These are phyloP conservation scores for Phoma sp. DNA, from an alignment of 2,329 filamentous ascomycete genomes.

Conservation along the genomic window DNA sequence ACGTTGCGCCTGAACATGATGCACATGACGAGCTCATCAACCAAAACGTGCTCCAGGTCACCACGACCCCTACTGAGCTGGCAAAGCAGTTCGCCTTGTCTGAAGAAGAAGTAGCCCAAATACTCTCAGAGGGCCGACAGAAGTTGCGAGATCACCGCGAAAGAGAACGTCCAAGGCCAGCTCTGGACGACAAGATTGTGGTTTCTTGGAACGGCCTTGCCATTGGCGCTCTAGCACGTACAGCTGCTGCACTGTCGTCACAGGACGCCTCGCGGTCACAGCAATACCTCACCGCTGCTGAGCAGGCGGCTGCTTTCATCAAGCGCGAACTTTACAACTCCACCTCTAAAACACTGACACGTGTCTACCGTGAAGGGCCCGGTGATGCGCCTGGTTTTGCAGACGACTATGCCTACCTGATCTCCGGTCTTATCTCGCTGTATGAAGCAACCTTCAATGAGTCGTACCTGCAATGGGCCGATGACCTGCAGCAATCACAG, in stretches of 20 bases:
- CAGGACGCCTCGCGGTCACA: conserved; percentile 64
- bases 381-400: conserved; percentile 77
- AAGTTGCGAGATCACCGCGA: conserved; percentile 76
- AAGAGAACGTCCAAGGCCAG: conserved; percentile 74
- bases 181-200: conserved; percentile 86
- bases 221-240: conserved; percentile 79
- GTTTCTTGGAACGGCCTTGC: conserved; percentile 88
- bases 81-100: conserved; percentile 76
- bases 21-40: conserved; percentile 93
- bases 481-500: conserved; percentile 79
- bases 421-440: conserved; percentile 80
- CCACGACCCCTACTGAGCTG: conserved; percentile 70
- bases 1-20: conserved; percentile 81
- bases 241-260: conserved; percentile 69
- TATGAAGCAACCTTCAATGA: conserved; percentile 83
- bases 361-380: conserved; percentile 73
- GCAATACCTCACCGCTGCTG: conserved; percentile 69
- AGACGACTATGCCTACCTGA: conserved; percentile 92
- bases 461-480: conserved; percentile 78
- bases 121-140: conserved; percentile 69
- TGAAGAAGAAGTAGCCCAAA: conserved; percentile 69
- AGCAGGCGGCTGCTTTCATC: conserved; percentile 74
- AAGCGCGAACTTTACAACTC: conserved; percentile 74
- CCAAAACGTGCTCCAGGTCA: conserved; percentile 83
- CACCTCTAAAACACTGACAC: conserved; percentile 66